Evolutionary conservation across 768 basidiomycete species (phyloP).

Genomic region (Lactarius deliciosus): DNA sequence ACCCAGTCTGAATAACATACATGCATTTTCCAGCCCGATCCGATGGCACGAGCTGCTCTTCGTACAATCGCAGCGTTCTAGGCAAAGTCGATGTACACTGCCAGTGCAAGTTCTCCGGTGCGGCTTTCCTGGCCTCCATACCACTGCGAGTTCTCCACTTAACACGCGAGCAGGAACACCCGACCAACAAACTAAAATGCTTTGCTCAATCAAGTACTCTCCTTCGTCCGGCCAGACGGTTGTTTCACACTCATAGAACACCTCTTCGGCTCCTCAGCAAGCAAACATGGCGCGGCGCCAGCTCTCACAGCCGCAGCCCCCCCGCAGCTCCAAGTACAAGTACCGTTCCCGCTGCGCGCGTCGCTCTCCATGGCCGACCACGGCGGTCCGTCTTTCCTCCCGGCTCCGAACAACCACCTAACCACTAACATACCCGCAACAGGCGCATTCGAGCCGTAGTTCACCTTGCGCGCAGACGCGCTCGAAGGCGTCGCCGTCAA

Average conservation of each 20-base stretch:
- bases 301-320: conserved; percentile 35
- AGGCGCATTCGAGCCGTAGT: too few relatives aligned
- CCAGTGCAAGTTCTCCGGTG: conserved; percentile 71
- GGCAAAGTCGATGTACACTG: conserved; percentile 76
- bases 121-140: conserved; percentile 11
- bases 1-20: too few relatives aligned
- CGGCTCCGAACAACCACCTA: too few relatives aligned
- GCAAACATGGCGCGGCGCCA: conserved; percentile 39
- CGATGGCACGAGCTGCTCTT: conserved; percentile 86
- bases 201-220: conserved; percentile 79
- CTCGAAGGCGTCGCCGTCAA: conserved; percentile 62
- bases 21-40: conserved; percentile 81
- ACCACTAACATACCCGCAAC: too few relatives aligned
- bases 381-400: too few relatives aligned
- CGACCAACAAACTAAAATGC: conserved; percentile 77
- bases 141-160: neutral
- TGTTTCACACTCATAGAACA: conserved; percentile 84
- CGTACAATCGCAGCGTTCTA: conserved; percentile 63
- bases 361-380: too few relatives aligned
- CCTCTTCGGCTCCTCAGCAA: conserved; percentile 51
- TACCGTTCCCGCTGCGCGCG: too few relatives aligned
- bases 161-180: conserved; percentile 64
- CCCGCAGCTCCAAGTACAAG: neutral
- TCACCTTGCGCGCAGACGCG: too few relatives aligned
- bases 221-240: conserved; percentile 93